Conservation (phyloP, 2,329 filamentous ascomycete genomes). For the Aspergillus sp. region DNA sequence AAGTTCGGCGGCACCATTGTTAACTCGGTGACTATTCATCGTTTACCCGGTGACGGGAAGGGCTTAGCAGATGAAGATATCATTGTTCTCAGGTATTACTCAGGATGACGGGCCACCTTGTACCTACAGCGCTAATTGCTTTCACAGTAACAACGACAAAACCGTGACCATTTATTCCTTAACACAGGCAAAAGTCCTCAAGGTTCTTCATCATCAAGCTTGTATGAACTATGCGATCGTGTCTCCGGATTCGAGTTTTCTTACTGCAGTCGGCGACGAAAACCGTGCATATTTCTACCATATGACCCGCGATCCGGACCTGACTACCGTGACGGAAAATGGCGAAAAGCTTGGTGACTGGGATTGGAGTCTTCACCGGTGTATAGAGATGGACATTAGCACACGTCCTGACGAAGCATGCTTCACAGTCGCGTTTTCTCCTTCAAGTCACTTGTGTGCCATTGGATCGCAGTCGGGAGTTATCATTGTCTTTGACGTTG, state of each 20-base stretch:
- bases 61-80: conserved; percentile 51
- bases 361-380: conserved; percentile 37
- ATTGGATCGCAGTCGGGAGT: conserved; percentile 47
- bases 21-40: conserved; percentile 63
- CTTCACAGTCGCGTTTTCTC: conserved; percentile 47
- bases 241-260: conserved; percentile 75
- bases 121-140: conserved; percentile 50
- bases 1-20: conserved; percentile 61
- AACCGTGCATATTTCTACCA: conserved; percentile 80
- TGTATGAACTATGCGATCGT: conserved; percentile 93
- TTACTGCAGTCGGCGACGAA: conserved; percentile 84
- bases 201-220: conserved; percentile 70
- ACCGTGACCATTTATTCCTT: conserved; percentile 81
- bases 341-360: conserved; percentile 34
- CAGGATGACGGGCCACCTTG: conserved; percentile 35
- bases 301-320: conserved; percentile 28
- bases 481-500: conserved; percentile 43
- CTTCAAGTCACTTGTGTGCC: conserved; percentile 44
- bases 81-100: conserved; percentile 43
- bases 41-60: conserved; percentile 41
- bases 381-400: conserved; percentile 38
- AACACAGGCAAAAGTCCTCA: conserved; percentile 61
- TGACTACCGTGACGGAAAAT: conserved; percentile 19
- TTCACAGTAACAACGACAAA: conserved; percentile 83
- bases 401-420: conserved; percentile 35